Base-by-base conservation (phyloP, 805 yeast species). In the Yamadazyma takamatsuzukensis region DNA sequence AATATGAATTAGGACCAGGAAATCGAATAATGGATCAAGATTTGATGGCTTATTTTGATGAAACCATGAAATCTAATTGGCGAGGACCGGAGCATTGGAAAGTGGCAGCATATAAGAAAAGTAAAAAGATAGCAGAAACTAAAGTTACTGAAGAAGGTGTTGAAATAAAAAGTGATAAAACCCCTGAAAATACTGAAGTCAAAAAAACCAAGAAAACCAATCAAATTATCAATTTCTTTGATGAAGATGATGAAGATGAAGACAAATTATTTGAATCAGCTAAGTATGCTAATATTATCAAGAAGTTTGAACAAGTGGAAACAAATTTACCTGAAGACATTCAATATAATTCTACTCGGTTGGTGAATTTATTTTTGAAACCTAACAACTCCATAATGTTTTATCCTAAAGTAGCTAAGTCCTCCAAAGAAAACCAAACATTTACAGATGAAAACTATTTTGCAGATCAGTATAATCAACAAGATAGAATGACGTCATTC, bases 31-130 rank as follows among this genome's bases (percentile, higher is more conserved):
- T 75, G 42, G 85, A 79, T 45, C 69, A 68, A 30, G 85, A 80
- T 47, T 59, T 86, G 25, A 76, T 85, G 74, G 82, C 88, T 2
- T 83, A 86, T 52, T 87, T 87, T 56, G 96, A 88, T 52, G 78
- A 77, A 33, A 70, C 77, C 14, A 67, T 86, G 57, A 74, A 69
- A 36, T 61, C 68, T 19, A 83, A 78, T 52, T 89, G 97, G 96
- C 74, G 94, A 18, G 97, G 97, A 6, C 83, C 71, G 10, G 90
- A 85, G 43, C 94, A 86, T 58, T 90, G 97, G 97, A 83, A 83
- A 56, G 82, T 90, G 8, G 64, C 72, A 25, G 72, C 76, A 10
- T 55, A 81, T 29, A 80, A 76, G 47, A 68, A 68, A 43, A 44
- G 61, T 17, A 62, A 59, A 37, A 53, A 49, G 15, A 29, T 59